phyloP scores from a whole-genome alignment of 306 rosid species.

The Prunus persica region Prunus_persica_NCBIv2 NC_034016.1:19921501-19922000 shows the following conservation, averaged over 20 bases:
- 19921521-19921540: slow-evolving; percentile 91
- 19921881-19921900: slow-evolving; percentile 38
- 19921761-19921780: slow-evolving; percentile 74
- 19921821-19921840: slow-evolving; percentile 44
- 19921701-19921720: slow-evolving; percentile 55
- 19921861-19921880: slow-evolving; percentile 41
- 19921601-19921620: slow-evolving; percentile 65
- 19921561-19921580: slow-evolving; percentile 43
- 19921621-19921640: slow-evolving; percentile 66
- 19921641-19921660: slow-evolving; percentile 76
- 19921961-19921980: no score
- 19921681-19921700: slow-evolving; percentile 76
- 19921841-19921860: slow-evolving; percentile 64
- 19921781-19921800: slow-evolving; percentile 50
- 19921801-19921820: slow-evolving; percentile 57
- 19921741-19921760: slow-evolving; percentile 65
- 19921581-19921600: slow-evolving; percentile 90
- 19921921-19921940: slow-evolving; percentile 28
- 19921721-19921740: slow-evolving; percentile 59
- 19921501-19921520: slow-evolving; percentile 87
- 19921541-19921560: slow-evolving; percentile 76
- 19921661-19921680: slow-evolving; percentile 62
- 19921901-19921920: slow-evolving; percentile 42
- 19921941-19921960: no score
- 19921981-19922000: no score